Conservation (phyloP, 345 rosid species). For the Euclidium syriacum region DNA sequence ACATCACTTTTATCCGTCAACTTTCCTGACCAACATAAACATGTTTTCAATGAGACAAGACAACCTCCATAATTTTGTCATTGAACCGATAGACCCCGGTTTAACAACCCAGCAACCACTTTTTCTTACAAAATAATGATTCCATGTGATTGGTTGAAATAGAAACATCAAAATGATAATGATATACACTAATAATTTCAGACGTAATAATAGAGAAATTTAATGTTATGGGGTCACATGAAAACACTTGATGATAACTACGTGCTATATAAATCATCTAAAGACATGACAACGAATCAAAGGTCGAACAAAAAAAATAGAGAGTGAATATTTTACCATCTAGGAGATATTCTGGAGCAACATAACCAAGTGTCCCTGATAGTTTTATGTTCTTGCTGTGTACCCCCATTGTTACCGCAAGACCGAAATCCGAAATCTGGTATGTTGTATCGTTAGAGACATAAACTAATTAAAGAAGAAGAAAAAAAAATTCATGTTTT, state of each 20-base stretch:
- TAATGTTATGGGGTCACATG: slow-evolving; percentile 16
- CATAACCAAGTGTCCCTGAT: slow-evolving; percentile 93
- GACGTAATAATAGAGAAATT: slow-evolving; percentile 11
- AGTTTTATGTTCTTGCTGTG: slow-evolving; percentile 68
- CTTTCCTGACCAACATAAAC: slow-evolving; percentile 42
- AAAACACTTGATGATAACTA: slow-evolving; percentile 6
- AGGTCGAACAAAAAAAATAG: neutral
- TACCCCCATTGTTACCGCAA: slow-evolving; percentile 69
- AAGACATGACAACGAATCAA: neutral
- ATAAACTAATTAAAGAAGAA: no score
- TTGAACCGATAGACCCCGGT: neutral
- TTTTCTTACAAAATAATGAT: neutral
- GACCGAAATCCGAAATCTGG: slow-evolving; percentile 97
- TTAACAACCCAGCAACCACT: neutral
- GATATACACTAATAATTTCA: neutral
- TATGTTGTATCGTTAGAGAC: neutral
- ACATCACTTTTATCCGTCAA: slow-evolving; percentile 95
- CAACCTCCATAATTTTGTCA: neutral
- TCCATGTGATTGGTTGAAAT: slow-evolving; percentile 18
- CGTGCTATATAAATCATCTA: neutral
- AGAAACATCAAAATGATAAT: neutral
- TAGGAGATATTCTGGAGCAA: slow-evolving; percentile 88
- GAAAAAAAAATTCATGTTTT: neutral
- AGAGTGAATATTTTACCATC: slow-evolving; percentile 51
- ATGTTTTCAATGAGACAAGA: neutral